Base-by-base conservation (phyloP, 208 protist species). In the Trypanosoma avium region DNA sequence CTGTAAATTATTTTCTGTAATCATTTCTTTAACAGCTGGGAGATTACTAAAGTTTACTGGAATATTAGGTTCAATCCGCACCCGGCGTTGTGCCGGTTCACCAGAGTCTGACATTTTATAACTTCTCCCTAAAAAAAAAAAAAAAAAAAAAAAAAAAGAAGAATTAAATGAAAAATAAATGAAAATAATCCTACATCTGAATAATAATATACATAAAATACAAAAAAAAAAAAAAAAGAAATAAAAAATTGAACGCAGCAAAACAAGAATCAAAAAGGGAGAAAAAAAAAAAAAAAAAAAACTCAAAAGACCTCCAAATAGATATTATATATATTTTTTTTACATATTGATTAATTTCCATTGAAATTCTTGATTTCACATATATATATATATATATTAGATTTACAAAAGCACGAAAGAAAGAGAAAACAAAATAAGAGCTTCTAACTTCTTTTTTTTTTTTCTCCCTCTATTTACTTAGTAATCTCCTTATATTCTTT, bases 1-100 rank as follows among this genome's bases (percentile, higher is more conserved):
- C 45, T 93, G 57, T 6, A 43, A 30, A 45, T 95, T 95, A 60
- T 95, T 95, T 17, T 66, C 61, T 15, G 29, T 17, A 13, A 92
- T 73, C 22, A 89, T 65, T 29, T 63, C 55, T 54, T 82, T 54
- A 0, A 95, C 86, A 4, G 53, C 50, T 1, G 79, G 61, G 30
- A 93, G 67, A 46, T 7, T 33, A 52, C 73, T 90, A 17, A 87
- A 56, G 15, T 50, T 52, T 3, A 61, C 17, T 1, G 80, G 72
- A 21, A 94, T 62, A 38, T 84, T 81, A 4, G 59, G 59, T 32
- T 82, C 76, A 9, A 49, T 1, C 40, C 70, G 68, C 26, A 66
- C 4, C 22, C 64, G 61, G 48, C 46, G 47, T 21, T 46, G 61
- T 9, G 61, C 36, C 7, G 70, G 62, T 43, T 61, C 58, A 35